phyloP scores from a whole-genome alignment of 2,329 filamentous ascomycete species.

The Botryotinia globosa region DNA sequence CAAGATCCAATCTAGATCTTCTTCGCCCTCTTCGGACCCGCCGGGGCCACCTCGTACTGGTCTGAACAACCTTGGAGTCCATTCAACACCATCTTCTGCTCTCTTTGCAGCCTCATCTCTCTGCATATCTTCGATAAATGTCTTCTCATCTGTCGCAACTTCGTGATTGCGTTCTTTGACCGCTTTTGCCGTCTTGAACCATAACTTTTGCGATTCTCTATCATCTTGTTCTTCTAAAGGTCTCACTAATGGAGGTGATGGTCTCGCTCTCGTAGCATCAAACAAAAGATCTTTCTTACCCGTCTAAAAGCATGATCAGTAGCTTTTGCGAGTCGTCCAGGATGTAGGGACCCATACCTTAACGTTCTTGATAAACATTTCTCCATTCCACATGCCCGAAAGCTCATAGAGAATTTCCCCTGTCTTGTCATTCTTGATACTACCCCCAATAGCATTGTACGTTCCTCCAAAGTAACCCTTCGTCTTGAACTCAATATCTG shows the following conservation, averaged over 20 bases:
- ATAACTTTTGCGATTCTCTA: slow-evolving; percentile 84
- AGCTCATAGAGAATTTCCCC: slow-evolving; percentile 88
- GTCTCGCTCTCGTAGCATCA: slow-evolving; percentile 75
- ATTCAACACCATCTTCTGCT: slow-evolving; percentile 75
- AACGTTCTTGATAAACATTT: slow-evolving; percentile 88
- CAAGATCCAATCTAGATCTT: slow-evolving; percentile 93
- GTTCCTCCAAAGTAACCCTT: slow-evolving; percentile 96
- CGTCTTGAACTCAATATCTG: slow-evolving; percentile 96
- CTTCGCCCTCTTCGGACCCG: slow-evolving; percentile 74
- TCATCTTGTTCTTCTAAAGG: slow-evolving; percentile 84
- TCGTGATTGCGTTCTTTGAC: slow-evolving; percentile 85
- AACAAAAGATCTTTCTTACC: slow-evolving; percentile 88
- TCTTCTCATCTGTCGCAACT: slow-evolving; percentile 89
- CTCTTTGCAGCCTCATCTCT: slow-evolving; percentile 82
- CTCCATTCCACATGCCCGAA: slow-evolving; percentile 87
- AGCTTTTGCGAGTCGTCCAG: not conserved
- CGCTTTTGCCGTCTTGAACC: slow-evolving; percentile 77
- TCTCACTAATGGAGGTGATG: slow-evolving; percentile 68
- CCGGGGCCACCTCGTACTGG: slow-evolving; percentile 67
- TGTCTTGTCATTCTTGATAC: slow-evolving; percentile 82
- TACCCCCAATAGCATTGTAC: slow-evolving; percentile 93
- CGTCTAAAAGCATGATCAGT: slow-evolving; percentile 54
- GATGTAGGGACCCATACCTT: slow-evolving; percentile 51
- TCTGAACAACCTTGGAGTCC: slow-evolving; percentile 85
- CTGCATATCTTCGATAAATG: slow-evolving; percentile 90